Percentiles rank a stretch among this genome's conserved stretches.
Evolutionary conservation across 306 rosid species (phyloP).

Genomic region (Pyrus bretschneideri): DNA sequence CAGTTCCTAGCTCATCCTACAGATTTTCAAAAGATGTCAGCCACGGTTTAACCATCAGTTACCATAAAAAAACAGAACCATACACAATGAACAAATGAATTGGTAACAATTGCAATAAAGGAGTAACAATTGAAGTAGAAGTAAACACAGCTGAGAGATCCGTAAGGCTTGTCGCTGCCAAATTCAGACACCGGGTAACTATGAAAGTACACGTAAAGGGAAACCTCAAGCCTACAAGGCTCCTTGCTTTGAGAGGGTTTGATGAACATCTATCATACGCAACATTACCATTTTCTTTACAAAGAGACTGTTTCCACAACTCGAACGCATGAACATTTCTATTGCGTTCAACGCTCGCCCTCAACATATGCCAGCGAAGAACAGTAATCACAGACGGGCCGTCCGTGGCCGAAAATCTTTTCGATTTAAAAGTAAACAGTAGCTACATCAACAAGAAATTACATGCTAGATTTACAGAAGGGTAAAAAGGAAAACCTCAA

Average conservation of each 20-base stretch:
- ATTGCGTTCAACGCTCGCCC: no score
- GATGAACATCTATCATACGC: no score
- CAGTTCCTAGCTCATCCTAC: slow-evolving; percentile 79
- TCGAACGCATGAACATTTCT: no score
- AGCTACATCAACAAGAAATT: neutral
- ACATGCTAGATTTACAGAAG: neutral
- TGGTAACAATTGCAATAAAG: neutral
- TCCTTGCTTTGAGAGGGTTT: no score
- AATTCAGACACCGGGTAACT: no score
- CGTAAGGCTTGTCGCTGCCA: neutral
- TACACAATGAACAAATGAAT: no score
- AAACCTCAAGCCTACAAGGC: no score
- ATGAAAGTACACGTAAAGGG: no score
- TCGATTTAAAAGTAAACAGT: neutral
- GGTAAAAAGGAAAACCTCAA: neutral
- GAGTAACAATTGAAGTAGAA: neutral
- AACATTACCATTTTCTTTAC: no score
- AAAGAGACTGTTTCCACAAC: no score
- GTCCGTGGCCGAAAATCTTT: neutral
- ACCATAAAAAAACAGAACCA: neutral
- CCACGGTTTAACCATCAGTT: neutral
- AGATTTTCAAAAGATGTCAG: neutral
- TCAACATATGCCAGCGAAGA: neutral
- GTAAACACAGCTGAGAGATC: neutral
- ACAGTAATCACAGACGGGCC: neutral